phyloP scores from a whole-genome alignment of 495 filamentous ascomycete genomes.

The Penicillium canariense region DNA sequence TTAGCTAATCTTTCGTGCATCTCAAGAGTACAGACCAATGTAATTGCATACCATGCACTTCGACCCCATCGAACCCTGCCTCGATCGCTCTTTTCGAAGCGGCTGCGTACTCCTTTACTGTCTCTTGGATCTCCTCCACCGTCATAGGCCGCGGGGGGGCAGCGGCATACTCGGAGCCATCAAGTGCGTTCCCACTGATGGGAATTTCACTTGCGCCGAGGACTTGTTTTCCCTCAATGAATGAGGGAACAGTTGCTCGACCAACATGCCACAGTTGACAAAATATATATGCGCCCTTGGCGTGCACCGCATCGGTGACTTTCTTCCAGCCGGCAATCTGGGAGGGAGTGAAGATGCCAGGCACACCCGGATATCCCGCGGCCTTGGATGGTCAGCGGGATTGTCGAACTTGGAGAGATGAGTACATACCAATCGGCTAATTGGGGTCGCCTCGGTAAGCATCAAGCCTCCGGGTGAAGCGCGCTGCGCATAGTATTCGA shows the following conservation, averaged over 20 bases:
- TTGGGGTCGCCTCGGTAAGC: constrained; percentile 47
- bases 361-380: constrained; percentile 42
- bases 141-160: constrained; percentile 42
- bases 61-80: constrained; percentile 61
- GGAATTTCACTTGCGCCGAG: constrained; percentile 25
- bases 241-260: constrained; percentile 40
- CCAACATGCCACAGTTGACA: constrained; percentile 55
- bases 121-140: constrained; percentile 40
- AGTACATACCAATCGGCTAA: constrained; percentile 27
- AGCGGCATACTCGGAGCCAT: constrained; percentile 29
- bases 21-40: background rate
- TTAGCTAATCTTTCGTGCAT: background rate
- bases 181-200: constrained; percentile 25
- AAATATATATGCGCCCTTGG: constrained; percentile 49
- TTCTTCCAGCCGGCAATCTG: constrained; percentile 51
- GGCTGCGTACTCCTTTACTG: constrained; percentile 47
- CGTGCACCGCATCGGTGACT: constrained; percentile 52
- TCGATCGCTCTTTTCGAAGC: constrained; percentile 59
- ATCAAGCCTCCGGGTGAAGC: constrained; percentile 47
- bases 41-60: constrained; percentile 53
- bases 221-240: constrained; percentile 25
- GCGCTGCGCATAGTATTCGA: constrained; percentile 52
- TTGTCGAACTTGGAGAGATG: background rate
- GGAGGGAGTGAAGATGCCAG: constrained; percentile 44
- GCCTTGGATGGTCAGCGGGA: constrained; percentile 16